Base-by-base conservation (phyloP, 768 basidiomycete species). In the Leucosporidium scottii region DNA sequence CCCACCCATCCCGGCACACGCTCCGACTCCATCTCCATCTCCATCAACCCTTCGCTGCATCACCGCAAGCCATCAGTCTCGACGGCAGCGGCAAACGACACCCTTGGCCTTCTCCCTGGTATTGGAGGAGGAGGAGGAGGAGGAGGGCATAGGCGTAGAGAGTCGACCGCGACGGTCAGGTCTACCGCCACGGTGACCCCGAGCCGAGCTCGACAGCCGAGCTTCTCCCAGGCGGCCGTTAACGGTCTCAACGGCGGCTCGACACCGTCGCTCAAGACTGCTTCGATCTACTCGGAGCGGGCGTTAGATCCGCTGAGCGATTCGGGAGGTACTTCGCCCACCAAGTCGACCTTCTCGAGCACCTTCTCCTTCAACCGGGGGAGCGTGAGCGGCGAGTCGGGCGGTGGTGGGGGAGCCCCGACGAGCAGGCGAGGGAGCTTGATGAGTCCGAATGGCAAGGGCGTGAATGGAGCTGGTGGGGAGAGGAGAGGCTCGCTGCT, bases 21-120 rank as follows among this genome's bases (percentile, higher is more conserved):
- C n/a, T 21, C 44, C 15, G 59, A 44, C 10, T 25, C n/a, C 59
- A 59, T 59, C 59, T 59, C 59, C 9, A 59, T 59, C 59, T 27
- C 59, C 59, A 20, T 44, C 25, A 47, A 28, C 36, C 39, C 44
- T 5, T 48, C 59, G 39, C 44, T 59, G 13, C 59, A 27, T 7
- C 59, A 44, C 2, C 39, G 39, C 39, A 44, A 44, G 39, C 39
- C 39, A 9, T 44, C 39, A 44, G 39, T 44, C 39, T 44, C 39
- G 39, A 13, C 39, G 13, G 39, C 39, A 13, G 39, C 39, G 13
- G 39, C 39, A 6, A 44, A 44, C 39, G 39, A 59, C 25, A 28
- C 55, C 31, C 30, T 21, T 31, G 31, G 21, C 18, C 10, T 31
- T 4, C 13, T 47, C 25, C 13, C 44, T 2, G 15, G 25, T 21